Percentiles rank a stretch among this genome's conserved stretches.
These are phyloP conservation scores for Ananas comosus DNA, from an alignment of 176 grass and related monocot species.

Conservation along the genomic window DNA sequence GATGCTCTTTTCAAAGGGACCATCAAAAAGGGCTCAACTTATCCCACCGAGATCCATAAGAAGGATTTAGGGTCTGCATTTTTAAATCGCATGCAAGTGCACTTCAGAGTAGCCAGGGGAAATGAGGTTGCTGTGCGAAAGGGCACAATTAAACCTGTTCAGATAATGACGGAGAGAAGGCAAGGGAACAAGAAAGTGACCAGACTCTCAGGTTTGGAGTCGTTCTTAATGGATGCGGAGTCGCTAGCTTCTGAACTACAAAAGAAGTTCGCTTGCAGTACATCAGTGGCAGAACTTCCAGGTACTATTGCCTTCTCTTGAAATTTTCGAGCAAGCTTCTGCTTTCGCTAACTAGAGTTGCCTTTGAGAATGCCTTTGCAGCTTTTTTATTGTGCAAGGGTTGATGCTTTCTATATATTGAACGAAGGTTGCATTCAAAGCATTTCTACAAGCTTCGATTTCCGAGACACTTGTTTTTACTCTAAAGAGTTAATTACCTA, in stretches of 20 bases:
- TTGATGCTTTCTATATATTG: not conserved
- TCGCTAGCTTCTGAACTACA: conserved; percentile 76
- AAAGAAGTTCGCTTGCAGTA: conserved; percentile 97
- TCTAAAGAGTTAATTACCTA: too few species aligned
- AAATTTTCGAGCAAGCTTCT: too few species aligned
- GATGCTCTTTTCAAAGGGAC: conserved; percentile 92
- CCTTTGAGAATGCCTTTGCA: not conserved
- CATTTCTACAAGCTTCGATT: too few species aligned
- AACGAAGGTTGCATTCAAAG: too few species aligned
- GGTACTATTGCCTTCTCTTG: conserved; percentile 21
- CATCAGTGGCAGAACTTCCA: conserved; percentile 77
- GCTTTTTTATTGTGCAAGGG: not conserved
- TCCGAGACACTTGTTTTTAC: too few species aligned
- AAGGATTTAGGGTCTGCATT: conserved; percentile 71
- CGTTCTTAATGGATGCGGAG: conserved; percentile 67
- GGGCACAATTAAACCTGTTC: conserved; percentile 67
- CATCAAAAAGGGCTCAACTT: conserved; percentile 72
- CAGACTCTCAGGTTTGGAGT: conserved; percentile 65
- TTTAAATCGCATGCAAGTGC: conserved; percentile 78
- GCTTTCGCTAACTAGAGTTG: too few species aligned
- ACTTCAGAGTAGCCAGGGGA: conserved; percentile 65
- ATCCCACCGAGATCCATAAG: conserved; percentile 79
- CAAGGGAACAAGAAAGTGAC: conserved; percentile 94
- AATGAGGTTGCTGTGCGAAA: conserved; percentile 54
- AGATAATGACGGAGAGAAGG: conserved; percentile 92